phyloP scores from a whole-genome alignment of 2,329 filamentous ascomycete species.

The Hysterium pulicare region DNA sequence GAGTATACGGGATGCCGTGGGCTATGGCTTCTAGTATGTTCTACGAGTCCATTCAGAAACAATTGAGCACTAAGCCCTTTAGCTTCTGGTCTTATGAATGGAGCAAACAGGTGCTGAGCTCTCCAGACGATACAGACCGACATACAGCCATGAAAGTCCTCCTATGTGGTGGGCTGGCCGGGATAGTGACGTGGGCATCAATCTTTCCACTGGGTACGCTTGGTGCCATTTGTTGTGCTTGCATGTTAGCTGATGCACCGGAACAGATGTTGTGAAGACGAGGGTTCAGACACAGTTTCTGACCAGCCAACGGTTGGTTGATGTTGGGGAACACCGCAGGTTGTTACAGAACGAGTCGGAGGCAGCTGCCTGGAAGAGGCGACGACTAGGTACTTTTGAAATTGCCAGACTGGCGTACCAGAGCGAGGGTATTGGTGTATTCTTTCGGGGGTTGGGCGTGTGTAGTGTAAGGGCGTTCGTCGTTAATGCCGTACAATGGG shows the following conservation, averaged over 20 bases:
- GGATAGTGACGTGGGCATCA: slow-evolving; percentile 82
- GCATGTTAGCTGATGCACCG: too few species aligned
- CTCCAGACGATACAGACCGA: slow-evolving; percentile 44
- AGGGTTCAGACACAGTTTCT: slow-evolving; percentile 72
- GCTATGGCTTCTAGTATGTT: slow-evolving; percentile 87
- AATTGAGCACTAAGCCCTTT: too few species aligned
- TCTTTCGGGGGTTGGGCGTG: slow-evolving; percentile 77
- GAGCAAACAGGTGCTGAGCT: slow-evolving; percentile 58
- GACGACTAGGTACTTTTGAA: slow-evolving; percentile 54
- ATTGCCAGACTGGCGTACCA: slow-evolving; percentile 66
- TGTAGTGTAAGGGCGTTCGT: slow-evolving; percentile 86
- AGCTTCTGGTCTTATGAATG: slow-evolving; percentile 89
- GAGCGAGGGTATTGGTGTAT: slow-evolving; percentile 68
- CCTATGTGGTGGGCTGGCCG: slow-evolving; percentile 81
- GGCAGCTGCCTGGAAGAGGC: slow-evolving; percentile 20
- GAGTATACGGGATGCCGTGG: slow-evolving; percentile 76
- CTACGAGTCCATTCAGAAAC: too few species aligned
- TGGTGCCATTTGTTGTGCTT: background rate
- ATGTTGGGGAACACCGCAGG: slow-evolving; percentile 15
- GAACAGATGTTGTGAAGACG: slow-evolving; percentile 85
- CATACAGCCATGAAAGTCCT: slow-evolving; percentile 61
- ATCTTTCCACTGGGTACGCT: slow-evolving; percentile 69
- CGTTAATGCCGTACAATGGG: slow-evolving; percentile 92
- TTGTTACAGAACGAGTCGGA: slow-evolving; percentile 15
- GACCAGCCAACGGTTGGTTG: slow-evolving; percentile 2